These are phyloP conservation scores for Blastocystis sp. DNA, from an alignment of 352 stramenopile genomes.

Conservation along the genomic window DNA sequence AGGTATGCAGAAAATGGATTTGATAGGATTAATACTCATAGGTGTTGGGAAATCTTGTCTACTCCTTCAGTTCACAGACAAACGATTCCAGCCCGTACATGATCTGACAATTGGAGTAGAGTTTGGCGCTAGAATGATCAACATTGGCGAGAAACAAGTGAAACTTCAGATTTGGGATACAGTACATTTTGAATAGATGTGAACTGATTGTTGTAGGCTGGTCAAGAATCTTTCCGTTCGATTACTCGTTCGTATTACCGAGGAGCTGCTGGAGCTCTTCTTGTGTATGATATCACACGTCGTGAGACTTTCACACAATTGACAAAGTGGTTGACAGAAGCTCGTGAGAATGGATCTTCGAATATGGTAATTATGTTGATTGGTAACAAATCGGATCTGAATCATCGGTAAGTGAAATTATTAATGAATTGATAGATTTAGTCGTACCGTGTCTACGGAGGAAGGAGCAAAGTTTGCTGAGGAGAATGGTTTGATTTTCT, in stretches of 20 bases:
- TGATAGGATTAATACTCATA: constrained; percentile 65
- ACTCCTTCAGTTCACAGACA: constrained; percentile 99
- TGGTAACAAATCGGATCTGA: constrained; percentile 94
- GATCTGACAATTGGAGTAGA: constrained; percentile 98
- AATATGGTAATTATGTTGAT: constrained; percentile 99
- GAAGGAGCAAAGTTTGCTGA: constrained; percentile 96
- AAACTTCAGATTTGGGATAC: constrained; percentile 94
- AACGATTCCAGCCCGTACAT: constrained; percentile 96
- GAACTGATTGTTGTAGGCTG: constrained; percentile 70
- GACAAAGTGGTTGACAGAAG: constrained; percentile 92
- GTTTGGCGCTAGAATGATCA: constrained; percentile 97
- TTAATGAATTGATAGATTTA: constrained; percentile 53
- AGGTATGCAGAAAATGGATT: constrained; percentile 68
- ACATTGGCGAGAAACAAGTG: constrained; percentile 92
- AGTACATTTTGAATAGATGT: constrained; percentile 66
- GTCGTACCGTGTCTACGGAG: constrained; percentile 86
- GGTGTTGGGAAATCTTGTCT: constrained; percentile 98
- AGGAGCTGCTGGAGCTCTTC: constrained; percentile 85
- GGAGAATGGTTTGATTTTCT: constrained; percentile 97
- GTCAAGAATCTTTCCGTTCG: constrained; percentile 96
- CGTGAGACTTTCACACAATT: constrained; percentile 98
- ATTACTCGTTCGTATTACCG: constrained; percentile 99
- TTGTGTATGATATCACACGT: constrained; percentile 96
- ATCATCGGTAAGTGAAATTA: constrained; percentile 71
- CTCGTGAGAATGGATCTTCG: constrained; percentile 89